phyloP scores from a whole-genome alignment of 2,329 filamentous ascomycete species.

The Epichloe gansuensis region DNA sequence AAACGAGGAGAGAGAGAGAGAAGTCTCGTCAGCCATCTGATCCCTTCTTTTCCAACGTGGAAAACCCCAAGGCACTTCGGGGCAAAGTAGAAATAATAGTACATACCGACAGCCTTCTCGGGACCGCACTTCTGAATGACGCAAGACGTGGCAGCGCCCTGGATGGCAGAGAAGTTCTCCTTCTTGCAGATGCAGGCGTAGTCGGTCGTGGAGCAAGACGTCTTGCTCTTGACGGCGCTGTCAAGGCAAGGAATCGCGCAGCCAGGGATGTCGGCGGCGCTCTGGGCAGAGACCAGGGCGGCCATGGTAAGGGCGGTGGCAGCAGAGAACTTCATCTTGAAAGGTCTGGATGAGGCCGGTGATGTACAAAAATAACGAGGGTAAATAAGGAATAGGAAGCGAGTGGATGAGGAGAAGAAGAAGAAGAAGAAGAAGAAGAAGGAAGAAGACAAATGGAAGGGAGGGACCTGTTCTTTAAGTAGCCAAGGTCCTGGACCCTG shows the following conservation, averaged over 20 bases:
- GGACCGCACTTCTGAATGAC: conserved; percentile 24
- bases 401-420: conserved; percentile 17
- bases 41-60: not conserved
- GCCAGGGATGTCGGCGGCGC: conserved; percentile 21
- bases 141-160: conserved; percentile 21
- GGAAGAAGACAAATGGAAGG: conserved; percentile 1
- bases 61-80: no score
- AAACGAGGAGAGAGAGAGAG: no score
- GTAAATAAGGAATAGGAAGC: conserved; percentile 14
- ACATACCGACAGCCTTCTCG: conserved; percentile 27
- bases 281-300: conserved; percentile 23
- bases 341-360: conserved; percentile 2
- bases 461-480: conserved; percentile 20
- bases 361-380: conserved; percentile 16
- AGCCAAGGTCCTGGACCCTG: conserved; percentile 1
- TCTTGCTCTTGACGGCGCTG: conserved; percentile 18
- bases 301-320: conserved; percentile 22
- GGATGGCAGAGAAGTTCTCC: conserved; percentile 19
- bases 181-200: conserved; percentile 21
- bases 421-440: conserved; percentile 1
- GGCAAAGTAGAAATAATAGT: no score
- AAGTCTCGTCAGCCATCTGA: no score
- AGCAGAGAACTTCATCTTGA: conserved; percentile 28
- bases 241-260: conserved; percentile 27
- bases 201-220: conserved; percentile 22